phyloP scores from a whole-genome alignment of 1,284 basidiomycete species.

The Stygiomarasmius scandens region DNA sequence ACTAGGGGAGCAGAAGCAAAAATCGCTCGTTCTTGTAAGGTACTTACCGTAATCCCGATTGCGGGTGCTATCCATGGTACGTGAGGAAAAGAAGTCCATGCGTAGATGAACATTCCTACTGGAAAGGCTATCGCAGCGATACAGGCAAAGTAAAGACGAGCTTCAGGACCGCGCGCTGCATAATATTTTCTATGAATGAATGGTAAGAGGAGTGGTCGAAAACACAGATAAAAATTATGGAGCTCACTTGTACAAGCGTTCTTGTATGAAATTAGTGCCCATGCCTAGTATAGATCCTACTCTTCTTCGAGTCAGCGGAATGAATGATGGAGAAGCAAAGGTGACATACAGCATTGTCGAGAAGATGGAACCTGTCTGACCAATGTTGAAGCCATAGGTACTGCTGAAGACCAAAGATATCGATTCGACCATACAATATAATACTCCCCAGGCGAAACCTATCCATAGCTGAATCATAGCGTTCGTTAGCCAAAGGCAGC shows the following conservation, averaged over 20 bases:
- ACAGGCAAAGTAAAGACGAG: conserved; percentile 71
- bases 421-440: conserved; percentile 72
- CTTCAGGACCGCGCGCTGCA: conserved; percentile 65
- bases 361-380: conserved; percentile 62
- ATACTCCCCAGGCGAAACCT: conserved; percentile 78
- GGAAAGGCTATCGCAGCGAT: conserved; percentile 66
- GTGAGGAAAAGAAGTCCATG: conserved; percentile 55
- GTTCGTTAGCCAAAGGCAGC: not conserved
- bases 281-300: conserved; percentile 67
- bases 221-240: not conserved
- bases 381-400: conserved; percentile 69
- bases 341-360: conserved; percentile 58
- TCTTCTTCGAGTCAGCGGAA: conserved; percentile 35
- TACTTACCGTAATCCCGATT: conserved; percentile 53
- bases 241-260: conserved; percentile 62
- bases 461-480: conserved; percentile 62
- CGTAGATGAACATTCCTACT: conserved; percentile 67
- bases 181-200: conserved; percentile 49
- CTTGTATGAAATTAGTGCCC: conserved; percentile 62
- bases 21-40: too few relatives aligned
- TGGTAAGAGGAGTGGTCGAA: conserved; percentile 11
- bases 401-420: conserved; percentile 61
- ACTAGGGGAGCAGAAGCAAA: too few relatives aligned
- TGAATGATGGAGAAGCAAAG: too few relatives aligned
- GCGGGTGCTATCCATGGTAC: conserved; percentile 61